Base-by-base conservation (phyloP, 805 yeast species). In the Ogataea degrootiae region DNA sequence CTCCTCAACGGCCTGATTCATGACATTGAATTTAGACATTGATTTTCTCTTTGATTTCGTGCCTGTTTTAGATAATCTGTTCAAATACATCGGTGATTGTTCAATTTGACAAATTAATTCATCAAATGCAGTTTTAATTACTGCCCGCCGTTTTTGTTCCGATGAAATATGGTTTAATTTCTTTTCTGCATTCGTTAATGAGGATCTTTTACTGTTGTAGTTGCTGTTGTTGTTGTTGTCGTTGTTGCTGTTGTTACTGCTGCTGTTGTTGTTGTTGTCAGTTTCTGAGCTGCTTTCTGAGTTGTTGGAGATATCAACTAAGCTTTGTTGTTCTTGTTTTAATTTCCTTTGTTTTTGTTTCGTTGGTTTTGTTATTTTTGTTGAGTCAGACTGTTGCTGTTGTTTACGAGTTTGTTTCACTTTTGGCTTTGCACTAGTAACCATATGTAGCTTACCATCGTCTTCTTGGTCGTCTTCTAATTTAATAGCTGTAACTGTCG, bases 101-200 rank as follows among this genome's bases (percentile, higher is more conserved):
- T 47, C 53, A 3, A 64, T 60, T 17, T 63, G 57, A 21, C 52
- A 55, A 41, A 67, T 62, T 17, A 71, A 56, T 15, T 62, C 53
- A 41, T 71, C 73, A 49, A 67, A 71, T 3, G 74, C 68, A 15
- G 53, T 55, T 46, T 68, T 68, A 44, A 71, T 70, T 42, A 63
- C 54, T 22, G 61, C 59, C 41, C 75, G 59, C 35, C 75, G 57
- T 49, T 62, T 65, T 55, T 71, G 72, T 56, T 71, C 75, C 36
- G 69, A 65, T n/a, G 68, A 57, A 5, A 71, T 66, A 51, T 71
- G 75, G 47, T 69, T 64, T 29, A 56, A 47, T 42, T 70, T 57
- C 49, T 68, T 70, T 48, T 70, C 71, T 45, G 64, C 65, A 36
- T 59, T 60, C 1, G 68, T 48, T 23, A 71, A 46, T 5, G 38